phyloP scores from a whole-genome alignment of 306 rosid genomes.

The Acacia acuminata region DNA sequence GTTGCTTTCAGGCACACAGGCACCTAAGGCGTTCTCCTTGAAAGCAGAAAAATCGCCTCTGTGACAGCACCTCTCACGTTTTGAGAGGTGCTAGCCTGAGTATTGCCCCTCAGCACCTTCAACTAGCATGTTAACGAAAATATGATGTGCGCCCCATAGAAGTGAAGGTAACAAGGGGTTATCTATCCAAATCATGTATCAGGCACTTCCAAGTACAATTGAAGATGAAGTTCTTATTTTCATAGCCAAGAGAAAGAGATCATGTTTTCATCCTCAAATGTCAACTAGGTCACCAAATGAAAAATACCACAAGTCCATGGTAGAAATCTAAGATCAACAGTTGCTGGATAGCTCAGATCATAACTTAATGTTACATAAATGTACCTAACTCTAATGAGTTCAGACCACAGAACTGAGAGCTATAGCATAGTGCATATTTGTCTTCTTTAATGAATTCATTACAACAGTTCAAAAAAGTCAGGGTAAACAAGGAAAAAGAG shows the following conservation, averaged over 20 bases:
- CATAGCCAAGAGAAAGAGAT: neutral
- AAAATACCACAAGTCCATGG: neutral
- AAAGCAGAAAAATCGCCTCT: neutral
- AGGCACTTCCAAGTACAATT: neutral
- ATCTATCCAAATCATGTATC: slow-evolving; percentile 9
- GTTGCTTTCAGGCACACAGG: neutral
- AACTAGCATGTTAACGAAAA: neutral
- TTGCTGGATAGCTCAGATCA: neutral
- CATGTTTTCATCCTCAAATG: slow-evolving; percentile 9
- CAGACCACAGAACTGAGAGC: neutral
- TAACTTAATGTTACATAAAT: slow-evolving; percentile 3
- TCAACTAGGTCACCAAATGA: neutral
- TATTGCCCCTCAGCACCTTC: neutral
- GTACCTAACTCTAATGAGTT: neutral
- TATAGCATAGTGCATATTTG: neutral
- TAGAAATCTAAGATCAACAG: neutral
- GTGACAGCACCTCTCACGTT: neutral
- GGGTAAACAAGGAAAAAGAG: neutral
- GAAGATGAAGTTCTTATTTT: neutral
- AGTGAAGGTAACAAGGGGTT: neutral
- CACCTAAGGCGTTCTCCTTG: neutral
- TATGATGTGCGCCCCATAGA: neutral
- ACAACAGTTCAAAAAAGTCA: neutral
- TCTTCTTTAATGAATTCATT: too few species aligned
- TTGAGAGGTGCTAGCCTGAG: neutral